Evolutionary conservation across 176 grass and related monocot genomes (phyloP), one percentile per base, ranked within the genome.

Genomic region (Canna indica): DNA sequence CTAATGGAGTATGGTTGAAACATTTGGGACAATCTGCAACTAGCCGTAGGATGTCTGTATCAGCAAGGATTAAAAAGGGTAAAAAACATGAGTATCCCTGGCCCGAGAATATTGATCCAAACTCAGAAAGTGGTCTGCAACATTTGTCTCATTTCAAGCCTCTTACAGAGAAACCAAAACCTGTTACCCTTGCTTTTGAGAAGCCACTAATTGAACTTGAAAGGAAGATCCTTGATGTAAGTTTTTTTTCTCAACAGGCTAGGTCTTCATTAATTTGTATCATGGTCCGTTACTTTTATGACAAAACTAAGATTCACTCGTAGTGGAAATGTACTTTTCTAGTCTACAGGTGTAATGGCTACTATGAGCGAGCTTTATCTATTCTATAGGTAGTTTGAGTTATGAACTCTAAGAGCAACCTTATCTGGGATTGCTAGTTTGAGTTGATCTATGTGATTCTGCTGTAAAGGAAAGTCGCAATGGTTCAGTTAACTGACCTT

Each of bases 41-140:
- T 44, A 5, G 38, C 8, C 72, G 59, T 33, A 15, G 72, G 5
- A 70, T 68, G 24, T 25, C 62, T 79, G 59, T 62, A 70, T 13
- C 45, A 69, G 53, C 77, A 70, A 75, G 2, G 52, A 25, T 54
- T 36, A 70, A 70, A 31, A 76, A 80, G 52, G 56, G 54, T 50
- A 32, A 84, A 71, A 79, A 84, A 41, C 82, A 84, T 75, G 82
- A 80, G 34, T 79, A 78, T 42, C 82, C 77, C 26, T 84, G 82
- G 82, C 82, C 82, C 1, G 66, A 84, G 60, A 65, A 71, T 56
- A 79, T 84, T 57, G 82, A 84, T 64, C 72, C 82, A 45, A 78
- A 75, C 47, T 35, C 67, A 71, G 62, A 84, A 84, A 70, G 71
- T 34, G 76, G 73, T 25, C 56, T 84, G 34, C 76, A 67, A 39